Conservation (phyloP, 2,329 filamentous ascomycete genomes). For the Metarhizium robertsii region DNA sequence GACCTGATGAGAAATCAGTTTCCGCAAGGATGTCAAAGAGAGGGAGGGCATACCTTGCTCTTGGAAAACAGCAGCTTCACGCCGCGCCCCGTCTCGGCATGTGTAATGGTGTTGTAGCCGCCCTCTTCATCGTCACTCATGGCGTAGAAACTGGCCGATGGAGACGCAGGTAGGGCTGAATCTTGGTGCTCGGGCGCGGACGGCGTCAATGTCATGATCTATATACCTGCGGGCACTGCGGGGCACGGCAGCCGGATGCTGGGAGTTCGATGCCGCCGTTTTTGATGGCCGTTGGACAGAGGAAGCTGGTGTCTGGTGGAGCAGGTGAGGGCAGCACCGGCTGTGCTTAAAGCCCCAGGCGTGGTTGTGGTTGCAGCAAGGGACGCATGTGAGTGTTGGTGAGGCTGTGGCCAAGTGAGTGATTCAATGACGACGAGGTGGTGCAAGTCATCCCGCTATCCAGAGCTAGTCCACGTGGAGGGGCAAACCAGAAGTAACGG, state of each 20-base stretch:
- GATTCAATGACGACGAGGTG: no score
- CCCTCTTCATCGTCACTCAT: slow-evolving; percentile 94
- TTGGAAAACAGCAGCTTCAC: slow-evolving; percentile 94
- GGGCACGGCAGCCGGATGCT: no score
- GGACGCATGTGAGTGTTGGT: no score
- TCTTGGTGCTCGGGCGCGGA: neutral
- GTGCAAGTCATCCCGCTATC: no score
- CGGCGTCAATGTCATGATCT: slow-evolving; percentile 3
- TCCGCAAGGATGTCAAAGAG: neutral
- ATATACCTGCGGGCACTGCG: neutral
- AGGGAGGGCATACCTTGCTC: slow-evolving; percentile 62
- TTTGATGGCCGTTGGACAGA: neutral
- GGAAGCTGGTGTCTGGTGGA: neutral
- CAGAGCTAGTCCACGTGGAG: neutral
- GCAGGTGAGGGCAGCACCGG: neutral
- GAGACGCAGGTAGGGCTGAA: slow-evolving; percentile 7
- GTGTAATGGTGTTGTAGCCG: slow-evolving; percentile 88
- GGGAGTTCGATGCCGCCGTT: no score
- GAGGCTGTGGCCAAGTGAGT: no score
- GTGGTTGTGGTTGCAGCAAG: no score
- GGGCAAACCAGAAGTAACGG: neutral
- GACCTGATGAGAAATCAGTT: slow-evolving; percentile 46
- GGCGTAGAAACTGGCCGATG: slow-evolving; percentile 36
- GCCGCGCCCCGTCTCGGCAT: slow-evolving; percentile 64
- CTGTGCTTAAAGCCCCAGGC: neutral